These are phyloP conservation scores for Annulohypoxylon maeteangense DNA, from an alignment of 495 filamentous ascomycete species.

Conservation along the genomic window DNA sequence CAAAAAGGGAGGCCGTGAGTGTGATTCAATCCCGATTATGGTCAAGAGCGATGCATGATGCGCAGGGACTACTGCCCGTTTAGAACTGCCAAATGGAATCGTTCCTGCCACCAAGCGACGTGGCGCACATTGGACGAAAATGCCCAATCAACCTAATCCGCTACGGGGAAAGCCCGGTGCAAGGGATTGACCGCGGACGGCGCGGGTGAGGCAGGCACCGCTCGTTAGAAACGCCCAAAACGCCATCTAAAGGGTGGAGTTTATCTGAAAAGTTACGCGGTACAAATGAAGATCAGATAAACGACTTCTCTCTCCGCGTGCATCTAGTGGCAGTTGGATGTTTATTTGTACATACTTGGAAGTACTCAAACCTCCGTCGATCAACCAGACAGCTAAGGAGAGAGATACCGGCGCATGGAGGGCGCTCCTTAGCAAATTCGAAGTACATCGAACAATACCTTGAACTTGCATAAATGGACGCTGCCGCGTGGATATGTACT, in stretches of 20 bases:
- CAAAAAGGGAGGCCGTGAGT: constrained; percentile 35
- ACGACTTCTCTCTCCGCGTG: background rate
- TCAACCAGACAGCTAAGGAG: constrained; percentile 2
- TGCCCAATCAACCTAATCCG: constrained; percentile 31
- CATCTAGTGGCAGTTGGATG: background rate
- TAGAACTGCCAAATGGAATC: constrained; percentile 39
- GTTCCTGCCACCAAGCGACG: constrained; percentile 31
- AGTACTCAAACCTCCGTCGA: constrained; percentile 14
- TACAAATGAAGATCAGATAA: constrained; percentile 8
- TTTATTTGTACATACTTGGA: background rate
- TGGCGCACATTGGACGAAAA: constrained; percentile 41
- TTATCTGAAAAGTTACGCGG: constrained; percentile 20
- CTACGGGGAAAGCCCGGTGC: constrained; percentile 30
- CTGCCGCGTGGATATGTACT: constrained; percentile 7
- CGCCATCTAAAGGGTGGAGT: constrained; percentile 13
- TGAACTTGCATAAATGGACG: constrained; percentile 23
- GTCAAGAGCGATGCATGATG: constrained; percentile 42
- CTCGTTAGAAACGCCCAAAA: constrained; percentile 29
- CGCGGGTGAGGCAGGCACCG: constrained; percentile 27
- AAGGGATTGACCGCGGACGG: constrained; percentile 32
- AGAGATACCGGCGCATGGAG: constrained; percentile 16
- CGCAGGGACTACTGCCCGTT: constrained; percentile 40
- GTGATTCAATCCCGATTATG: constrained; percentile 26
- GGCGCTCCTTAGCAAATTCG: constrained; percentile 15
- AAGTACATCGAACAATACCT: constrained; percentile 12